phyloP scores from a whole-genome alignment of 306 rosid genomes.

The Quercus robur region DNA sequence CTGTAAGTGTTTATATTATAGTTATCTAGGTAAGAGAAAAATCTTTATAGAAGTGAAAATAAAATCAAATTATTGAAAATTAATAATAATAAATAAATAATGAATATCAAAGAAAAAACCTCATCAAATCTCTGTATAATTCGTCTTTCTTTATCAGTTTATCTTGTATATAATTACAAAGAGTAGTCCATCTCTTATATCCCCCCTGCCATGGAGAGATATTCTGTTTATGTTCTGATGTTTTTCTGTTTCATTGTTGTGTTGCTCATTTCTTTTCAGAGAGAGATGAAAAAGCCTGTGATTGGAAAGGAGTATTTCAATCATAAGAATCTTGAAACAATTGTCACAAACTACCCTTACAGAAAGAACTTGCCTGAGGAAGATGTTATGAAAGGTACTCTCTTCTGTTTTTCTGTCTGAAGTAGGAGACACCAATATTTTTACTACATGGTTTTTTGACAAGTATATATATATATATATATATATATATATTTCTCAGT shows the following conservation, averaged over 20 bases:
- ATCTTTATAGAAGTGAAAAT: background rate
- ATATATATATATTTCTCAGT: too few species aligned
- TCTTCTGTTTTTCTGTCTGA: conserved; percentile 23
- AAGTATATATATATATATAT: too few species aligned
- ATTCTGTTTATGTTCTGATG: background rate
- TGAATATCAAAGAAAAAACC: background rate
- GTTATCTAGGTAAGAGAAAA: background rate
- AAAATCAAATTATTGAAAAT: conserved; percentile 1
- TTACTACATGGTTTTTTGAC: background rate
- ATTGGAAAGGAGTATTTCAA: conserved; percentile 95
- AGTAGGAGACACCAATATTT: background rate
- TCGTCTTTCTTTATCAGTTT: background rate
- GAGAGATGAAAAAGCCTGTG: conserved; percentile 87
- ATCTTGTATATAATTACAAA: background rate
- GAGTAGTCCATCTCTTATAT: conserved; percentile 4
- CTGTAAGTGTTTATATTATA: conserved; percentile 56
- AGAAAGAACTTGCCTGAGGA: conserved; percentile 83
- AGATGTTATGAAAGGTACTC: conserved; percentile 77
- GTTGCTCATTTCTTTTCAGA: conserved; percentile 55
- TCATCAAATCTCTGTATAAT: background rate
- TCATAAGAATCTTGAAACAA: conserved; percentile 83
- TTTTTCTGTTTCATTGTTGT: conserved; percentile 20
- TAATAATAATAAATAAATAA: too few species aligned
- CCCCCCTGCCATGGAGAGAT: background rate
- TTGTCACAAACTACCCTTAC: conserved; percentile 83